Base-by-base conservation (phyloP, 148 eudicot species). In the Rhododendron ferrugineum region DNA sequence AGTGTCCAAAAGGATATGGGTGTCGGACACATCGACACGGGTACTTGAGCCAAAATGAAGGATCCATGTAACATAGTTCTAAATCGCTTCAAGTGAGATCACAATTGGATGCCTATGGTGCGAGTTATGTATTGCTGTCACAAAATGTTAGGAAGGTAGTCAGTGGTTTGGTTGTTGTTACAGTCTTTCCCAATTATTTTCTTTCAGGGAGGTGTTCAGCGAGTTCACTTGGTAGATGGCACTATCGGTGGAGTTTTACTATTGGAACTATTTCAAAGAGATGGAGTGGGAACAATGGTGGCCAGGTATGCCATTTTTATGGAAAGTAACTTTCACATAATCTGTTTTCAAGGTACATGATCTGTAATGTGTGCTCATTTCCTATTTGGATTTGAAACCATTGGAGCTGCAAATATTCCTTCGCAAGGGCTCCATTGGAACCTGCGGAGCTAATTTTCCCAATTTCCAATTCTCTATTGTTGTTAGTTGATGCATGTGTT, bases 201-300 rank as follows among this genome's bases (percentile, higher is more conserved):
- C 76, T 54, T 83, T 80, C 94, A 96, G 99, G 97, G 98, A 76
- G 98, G 99, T 49, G 99, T 96, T 80, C 96, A 94, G 87, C 92
- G 99, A 90, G 99, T 96, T 79, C 99, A 96, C 88, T 85, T 96
- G 9, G 83, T 96, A 83, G 98, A 96, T 91, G 99, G 99, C 58
- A 96, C 96, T 78, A 83, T 88, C 73, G 95, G 90, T 77, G 99
- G 98, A 83, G 97, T 96, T 86, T 82, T 96, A 83, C 85, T 96
- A 79, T 83, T 92, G 86, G 99, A 96, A 91, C 87, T 96, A 88
- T 96, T 93, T 88, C 97, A 93, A 85, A 93, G 98, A 89, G 98
- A 93, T 78, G 99, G 99, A 87, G 97, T 92, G 44, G 99, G 99
- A 84, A 96, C 98, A 3, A 96, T 96, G 99, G 97, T 96, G 9